phyloP scores from a whole-genome alignment of 2,329 filamentous ascomycete genomes.

The Pyrenophora tritici-repentis region DNA sequence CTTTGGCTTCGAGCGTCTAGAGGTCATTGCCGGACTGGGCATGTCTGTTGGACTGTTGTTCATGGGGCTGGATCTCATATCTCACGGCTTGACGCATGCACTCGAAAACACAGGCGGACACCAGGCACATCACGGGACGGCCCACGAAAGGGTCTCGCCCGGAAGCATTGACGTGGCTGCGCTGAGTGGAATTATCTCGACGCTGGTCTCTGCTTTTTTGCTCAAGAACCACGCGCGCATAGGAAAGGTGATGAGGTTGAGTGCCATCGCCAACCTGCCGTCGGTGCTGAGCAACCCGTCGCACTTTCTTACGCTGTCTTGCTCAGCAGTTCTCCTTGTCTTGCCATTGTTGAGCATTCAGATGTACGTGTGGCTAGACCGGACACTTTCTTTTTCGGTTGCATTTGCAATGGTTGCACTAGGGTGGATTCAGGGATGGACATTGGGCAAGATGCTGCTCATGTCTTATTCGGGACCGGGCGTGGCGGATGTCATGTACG shows the following conservation, averaged over 20 bases:
- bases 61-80: conserved; percentile 93
- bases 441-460: conserved; percentile 89
- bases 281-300: conserved; percentile 92
- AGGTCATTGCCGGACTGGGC: conserved; percentile 93
- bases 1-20: conserved; percentile 87
- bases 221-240: conserved; percentile 91
- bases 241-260: conserved; percentile 85
- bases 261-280: conserved; percentile 79
- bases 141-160: conserved; percentile 69
- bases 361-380: conserved; percentile 84
- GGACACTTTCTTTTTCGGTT: conserved; percentile 78
- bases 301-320: conserved; percentile 90
- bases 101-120: conserved; percentile 76
- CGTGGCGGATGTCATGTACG: conserved; percentile 76
- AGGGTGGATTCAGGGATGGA: conserved; percentile 80
- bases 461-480: conserved; percentile 77
- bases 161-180: conserved; percentile 83
- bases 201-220: conserved; percentile 82
- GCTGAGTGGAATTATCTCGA: conserved; percentile 79
- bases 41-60: conserved; percentile 97
- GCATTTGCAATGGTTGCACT: conserved; percentile 87
- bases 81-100: conserved; percentile 91
- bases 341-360: conserved; percentile 80
- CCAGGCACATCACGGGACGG: conserved; percentile 71
- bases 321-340: conserved; percentile 77